Conservation (phyloP, 2,329 filamentous ascomycete genomes). For the Ascosphaera apis region DNA sequence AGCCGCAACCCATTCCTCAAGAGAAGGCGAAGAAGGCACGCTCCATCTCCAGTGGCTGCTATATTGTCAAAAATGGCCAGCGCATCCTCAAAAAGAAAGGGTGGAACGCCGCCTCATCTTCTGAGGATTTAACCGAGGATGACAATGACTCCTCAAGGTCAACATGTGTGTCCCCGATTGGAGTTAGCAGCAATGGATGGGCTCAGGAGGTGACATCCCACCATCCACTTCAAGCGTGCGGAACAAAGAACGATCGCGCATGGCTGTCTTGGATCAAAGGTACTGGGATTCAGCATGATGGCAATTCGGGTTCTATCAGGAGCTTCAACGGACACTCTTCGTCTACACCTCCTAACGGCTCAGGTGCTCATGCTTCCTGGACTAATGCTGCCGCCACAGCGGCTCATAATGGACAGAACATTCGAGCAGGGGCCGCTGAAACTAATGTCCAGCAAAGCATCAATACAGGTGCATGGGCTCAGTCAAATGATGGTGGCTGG, state of each 20-base stretch:
- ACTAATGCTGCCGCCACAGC: no score
- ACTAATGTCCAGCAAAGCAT: background rate
- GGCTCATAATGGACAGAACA: background rate
- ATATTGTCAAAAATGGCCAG: conserved; percentile 6
- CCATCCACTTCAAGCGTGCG: background rate
- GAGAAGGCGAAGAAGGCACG: background rate
- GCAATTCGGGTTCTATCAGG: background rate
- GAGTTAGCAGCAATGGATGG: no score
- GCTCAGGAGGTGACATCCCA: background rate
- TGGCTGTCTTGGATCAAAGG: background rate
- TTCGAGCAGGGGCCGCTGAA: background rate
- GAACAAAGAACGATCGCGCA: background rate
- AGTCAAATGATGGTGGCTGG: no score
- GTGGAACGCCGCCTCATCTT: background rate
- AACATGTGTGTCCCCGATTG: no score
- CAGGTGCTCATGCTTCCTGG: no score
- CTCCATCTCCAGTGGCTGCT: conserved; percentile 4
- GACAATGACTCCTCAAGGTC: background rate
- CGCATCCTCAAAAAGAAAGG: conserved; percentile 2
- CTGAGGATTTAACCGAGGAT: background rate
- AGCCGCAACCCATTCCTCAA: background rate
- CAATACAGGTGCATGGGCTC: background rate
- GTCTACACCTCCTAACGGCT: no score
- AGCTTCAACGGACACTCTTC: no score
- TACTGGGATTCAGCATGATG: background rate